These are phyloP conservation scores for Diutina neorugosa DNA, from an alignment of 1,139 yeast genomes.

Conservation along the genomic window DNA sequence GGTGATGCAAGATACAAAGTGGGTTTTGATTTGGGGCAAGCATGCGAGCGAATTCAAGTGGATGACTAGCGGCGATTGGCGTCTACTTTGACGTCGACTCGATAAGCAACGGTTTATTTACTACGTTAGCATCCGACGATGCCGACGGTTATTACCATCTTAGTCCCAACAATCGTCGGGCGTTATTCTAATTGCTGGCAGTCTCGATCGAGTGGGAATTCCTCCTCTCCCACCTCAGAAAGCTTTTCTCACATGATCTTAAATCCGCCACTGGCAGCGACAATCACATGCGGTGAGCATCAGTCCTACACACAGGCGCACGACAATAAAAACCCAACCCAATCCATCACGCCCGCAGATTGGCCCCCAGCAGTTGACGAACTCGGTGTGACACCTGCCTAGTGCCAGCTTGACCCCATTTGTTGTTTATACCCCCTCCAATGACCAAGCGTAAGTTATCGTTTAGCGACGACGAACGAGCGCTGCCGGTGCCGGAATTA, in stretches of 20 bases:
- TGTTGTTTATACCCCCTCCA: background rate
- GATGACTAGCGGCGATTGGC: background rate
- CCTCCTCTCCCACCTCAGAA: background rate
- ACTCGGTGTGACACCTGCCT: background rate
- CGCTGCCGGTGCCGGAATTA: background rate
- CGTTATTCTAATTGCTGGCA: too few relatives aligned
- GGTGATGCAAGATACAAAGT: background rate
- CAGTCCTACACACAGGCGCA: background rate
- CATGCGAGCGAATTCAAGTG: background rate
- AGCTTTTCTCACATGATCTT: background rate
- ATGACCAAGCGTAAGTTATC: constrained; percentile 3
- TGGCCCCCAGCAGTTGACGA: background rate
- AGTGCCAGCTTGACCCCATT: background rate
- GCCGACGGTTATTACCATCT: too few relatives aligned
- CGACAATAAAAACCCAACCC: constrained; percentile 2
- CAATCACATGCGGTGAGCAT: constrained; percentile 1
- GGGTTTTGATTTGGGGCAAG: background rate
- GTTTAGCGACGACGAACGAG: background rate
- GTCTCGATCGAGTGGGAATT: too few relatives aligned
- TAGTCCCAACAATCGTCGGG: too few relatives aligned
- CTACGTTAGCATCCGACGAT: too few relatives aligned
- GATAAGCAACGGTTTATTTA: too few relatives aligned
- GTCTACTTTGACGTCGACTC: too few relatives aligned
- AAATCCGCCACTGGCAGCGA: background rate
- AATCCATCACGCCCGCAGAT: background rate